Evolutionary conservation across 225 moss, liverwort and hornwort species (phyloP), one percentile per base, ranked within the genome.

Genomic region (Pleurozium schreberi): DNA sequence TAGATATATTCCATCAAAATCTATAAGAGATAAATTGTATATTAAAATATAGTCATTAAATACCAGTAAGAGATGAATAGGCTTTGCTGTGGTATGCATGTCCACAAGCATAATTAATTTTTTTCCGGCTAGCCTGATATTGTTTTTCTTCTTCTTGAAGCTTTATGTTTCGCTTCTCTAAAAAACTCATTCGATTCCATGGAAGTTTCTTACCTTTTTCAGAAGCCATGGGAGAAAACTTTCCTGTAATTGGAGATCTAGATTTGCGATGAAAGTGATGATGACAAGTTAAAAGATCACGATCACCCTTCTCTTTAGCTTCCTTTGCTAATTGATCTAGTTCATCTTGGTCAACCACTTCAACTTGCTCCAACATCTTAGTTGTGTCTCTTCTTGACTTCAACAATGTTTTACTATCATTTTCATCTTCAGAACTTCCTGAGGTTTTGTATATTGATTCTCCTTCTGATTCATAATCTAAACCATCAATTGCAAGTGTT

Each of bases 201-300:
- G 70, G 75, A 75, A 93, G 89, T 64, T 90, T 81, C 36, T 71
- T 90, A 23, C 71, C 62, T 26, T 73, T 87, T 47, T 90, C 47
- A 55, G 0, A 55, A 70, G 58, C 69, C 68, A 94, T 83, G 1
- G 89, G 61, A 87, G 91, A 90, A 18, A 66, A 18, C 63, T 90
- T 94, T 68, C 88, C 71, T 17, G 42, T 90, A 14, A 90, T 28
- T 65, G 90, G 93, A 43, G 91, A 93, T n/a, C 2, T 75, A 27
- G 91, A 94, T 87, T 94, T 94, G 36, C 53, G 38, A 90, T 93
- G 93, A 66, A 64, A 88, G 31, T 73, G 27, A 73, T 93, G 94
- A 23, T 87, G 74, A 57, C 91, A 94, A 36, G 69, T 14, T 31
- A 22, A 14, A 73, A 71, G 62, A 50, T 91, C 84, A n/a, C 0